Conservation (phyloP, 2,329 filamentous ascomycete genomes). For the Fusarium sacchari region DNA sequence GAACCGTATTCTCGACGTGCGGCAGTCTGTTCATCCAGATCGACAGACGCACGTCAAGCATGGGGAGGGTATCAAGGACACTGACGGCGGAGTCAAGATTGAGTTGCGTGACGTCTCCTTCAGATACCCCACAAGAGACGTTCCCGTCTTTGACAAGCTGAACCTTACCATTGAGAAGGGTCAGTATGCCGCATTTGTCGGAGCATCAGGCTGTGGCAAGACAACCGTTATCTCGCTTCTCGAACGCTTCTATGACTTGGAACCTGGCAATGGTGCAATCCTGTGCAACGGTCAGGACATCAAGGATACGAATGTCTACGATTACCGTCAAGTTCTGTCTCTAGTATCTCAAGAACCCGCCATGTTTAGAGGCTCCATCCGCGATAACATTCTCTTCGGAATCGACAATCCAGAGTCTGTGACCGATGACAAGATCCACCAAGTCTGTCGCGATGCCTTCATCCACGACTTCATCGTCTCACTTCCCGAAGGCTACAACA, state of each 20-base stretch:
- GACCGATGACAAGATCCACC: conserved; percentile 61
- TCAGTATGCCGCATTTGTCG: conserved; percentile 76
- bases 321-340: conserved; percentile 72
- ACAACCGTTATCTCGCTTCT: conserved; percentile 74
- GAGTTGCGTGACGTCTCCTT: conserved; percentile 67
- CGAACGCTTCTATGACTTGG: conserved; percentile 75
- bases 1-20: conserved; percentile 45
- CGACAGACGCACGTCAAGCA: background rate
- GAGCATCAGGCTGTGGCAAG: conserved; percentile 77
- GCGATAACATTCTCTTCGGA: conserved; percentile 76
- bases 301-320: conserved; percentile 63
- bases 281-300: conserved; percentile 71
- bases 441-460: conserved; percentile 69
- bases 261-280: conserved; percentile 65
- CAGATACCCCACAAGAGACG: conserved; percentile 67
- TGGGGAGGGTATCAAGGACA: conserved; percentile 47
- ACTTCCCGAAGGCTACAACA: conserved; percentile 74
- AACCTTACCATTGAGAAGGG: conserved; percentile 73
- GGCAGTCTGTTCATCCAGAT: conserved; percentile 7
- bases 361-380: conserved; percentile 75
- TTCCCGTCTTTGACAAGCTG: conserved; percentile 67
- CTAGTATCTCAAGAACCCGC: conserved; percentile 80
- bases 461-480: conserved; percentile 77
- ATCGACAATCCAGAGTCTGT: conserved; percentile 62
- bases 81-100: conserved; percentile 62